These are phyloP conservation scores for Odontarrhena argentea DNA, from an alignment of 345 rosid species.

Conservation along the genomic window DNA sequence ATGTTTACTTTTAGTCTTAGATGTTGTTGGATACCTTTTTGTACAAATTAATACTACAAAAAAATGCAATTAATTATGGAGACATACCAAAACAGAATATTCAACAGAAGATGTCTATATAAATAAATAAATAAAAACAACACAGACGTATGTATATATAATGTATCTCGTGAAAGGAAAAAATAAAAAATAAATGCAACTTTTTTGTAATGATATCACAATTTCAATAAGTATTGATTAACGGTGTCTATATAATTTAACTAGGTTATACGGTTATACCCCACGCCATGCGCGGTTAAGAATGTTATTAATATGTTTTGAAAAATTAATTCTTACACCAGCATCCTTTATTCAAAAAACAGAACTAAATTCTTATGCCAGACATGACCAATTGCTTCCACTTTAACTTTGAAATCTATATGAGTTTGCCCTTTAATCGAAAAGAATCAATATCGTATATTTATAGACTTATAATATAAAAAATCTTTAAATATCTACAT, in stretches of 20 bases:
- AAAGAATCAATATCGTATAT: too few relatives aligned
- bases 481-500: too few relatives aligned
- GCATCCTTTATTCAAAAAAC: too few relatives aligned
- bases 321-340: too few relatives aligned
- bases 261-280: too few relatives aligned
- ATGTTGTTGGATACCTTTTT: not conserved
- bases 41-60: not conserved
- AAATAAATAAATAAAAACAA: not conserved
- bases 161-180: not conserved
- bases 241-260: not conserved
- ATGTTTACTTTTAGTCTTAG: not conserved
- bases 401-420: too few relatives aligned
- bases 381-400: too few relatives aligned
- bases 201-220: constrained; percentile 6
- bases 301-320: too few relatives aligned
- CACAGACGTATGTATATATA: not conserved
- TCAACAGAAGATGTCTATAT: not conserved
- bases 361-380: too few relatives aligned
- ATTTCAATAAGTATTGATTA: not conserved
- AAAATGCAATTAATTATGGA: constrained; percentile 16
- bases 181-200: not conserved
- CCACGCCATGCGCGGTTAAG: too few relatives aligned
- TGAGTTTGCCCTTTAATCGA: too few relatives aligned
- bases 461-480: too few relatives aligned
- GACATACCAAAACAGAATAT: constrained; percentile 15